Evolutionary conservation across 257 asterid genomes (phyloP), one percentile per base, ranked within the genome.

Genomic region (Apocynum venetum): DNA sequence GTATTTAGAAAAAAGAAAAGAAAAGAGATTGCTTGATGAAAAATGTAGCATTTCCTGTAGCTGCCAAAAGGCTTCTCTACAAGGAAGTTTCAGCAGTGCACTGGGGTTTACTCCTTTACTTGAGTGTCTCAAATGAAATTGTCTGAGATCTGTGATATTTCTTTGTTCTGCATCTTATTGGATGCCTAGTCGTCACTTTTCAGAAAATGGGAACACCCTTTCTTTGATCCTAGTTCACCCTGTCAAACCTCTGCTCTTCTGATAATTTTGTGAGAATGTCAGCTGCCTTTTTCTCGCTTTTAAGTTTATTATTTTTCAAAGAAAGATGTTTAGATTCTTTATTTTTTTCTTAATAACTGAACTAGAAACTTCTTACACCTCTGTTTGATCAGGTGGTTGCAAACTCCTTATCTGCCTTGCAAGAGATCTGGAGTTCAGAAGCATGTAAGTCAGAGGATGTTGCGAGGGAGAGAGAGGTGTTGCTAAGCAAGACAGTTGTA

Each of bases 341-440:
- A 49, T 31, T 11, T 38, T 57, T 41, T 14, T 25, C 44, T 3
- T 71, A n/a, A 57, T 9, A 4, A 6, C 13, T 65, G 71, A 38
- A 15, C 57, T 44, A 38, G 48, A 31, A 40, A 53, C 43, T 66
- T 59, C 2, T 60, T 76, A 76, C 75, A 59, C 64, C 57, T 60
- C 67, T 84, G 69, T 63, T 71, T 72, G 69, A 69, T 74, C 79
- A 96, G 98, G 99, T 96, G 77, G 97, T 96, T 71, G 96, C 97
- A 31, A 91, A 93, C 87, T 96, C 96, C 87, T 88, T 96, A 79
- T 87, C 89, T 70, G 85, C 97, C 75, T 87, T 96, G 75, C 98
- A 96, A 86, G 97, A 91, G 89, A 93, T 96, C 66, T 96, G 99
- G 99, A 88, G 90, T 82, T 88, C 89, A 83, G 98, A 96, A 86